Conservation (phyloP, 148 eudicot genomes). For the Diospyros kaki region DNA sequence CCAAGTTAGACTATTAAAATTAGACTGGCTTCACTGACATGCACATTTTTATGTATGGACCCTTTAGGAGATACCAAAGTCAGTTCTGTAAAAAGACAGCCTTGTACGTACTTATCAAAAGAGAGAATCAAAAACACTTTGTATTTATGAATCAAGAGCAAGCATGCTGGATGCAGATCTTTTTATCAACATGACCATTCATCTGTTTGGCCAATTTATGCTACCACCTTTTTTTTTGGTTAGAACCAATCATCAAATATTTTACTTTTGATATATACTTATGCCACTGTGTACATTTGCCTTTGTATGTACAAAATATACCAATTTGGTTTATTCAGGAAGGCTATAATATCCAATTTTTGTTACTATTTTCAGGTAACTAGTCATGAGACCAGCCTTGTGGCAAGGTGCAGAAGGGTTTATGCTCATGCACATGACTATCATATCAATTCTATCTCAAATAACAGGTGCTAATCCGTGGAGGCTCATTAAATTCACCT, state of each 20-base stretch:
- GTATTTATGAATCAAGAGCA: not conserved
- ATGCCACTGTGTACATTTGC: too few relatives aligned
- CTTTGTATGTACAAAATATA: not conserved
- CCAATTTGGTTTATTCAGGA: not conserved
- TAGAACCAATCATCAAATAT: not conserved
- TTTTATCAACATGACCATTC: not conserved
- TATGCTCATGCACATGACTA: conserved; percentile 93
- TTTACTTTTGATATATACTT: not conserved
- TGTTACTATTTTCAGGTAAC: conserved; percentile 43
- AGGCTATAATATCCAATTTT: not conserved
- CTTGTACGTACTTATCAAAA: not conserved
- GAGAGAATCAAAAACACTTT: not conserved
- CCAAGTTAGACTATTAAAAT: too few relatives aligned
- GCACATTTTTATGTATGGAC: too few relatives aligned
- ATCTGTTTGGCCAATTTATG: not conserved
- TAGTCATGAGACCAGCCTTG: conserved; percentile 69
- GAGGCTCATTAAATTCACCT: not conserved
- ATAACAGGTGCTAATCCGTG: conserved; percentile 46
- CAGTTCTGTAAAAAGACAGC: too few relatives aligned
- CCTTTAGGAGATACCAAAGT: too few relatives aligned
- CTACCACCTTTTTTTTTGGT: not conserved
- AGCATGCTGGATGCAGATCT: not conserved
- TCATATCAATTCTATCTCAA: conserved; percentile 79
- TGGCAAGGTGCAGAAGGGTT: conserved; percentile 72
- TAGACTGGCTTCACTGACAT: too few relatives aligned